Percentiles rank a stretch among this genome's conserved stretches.
Evolutionary conservation across 768 basidiomycete genomes (phyloP).

Genomic region (Auriscalpium vulgare): DNA sequence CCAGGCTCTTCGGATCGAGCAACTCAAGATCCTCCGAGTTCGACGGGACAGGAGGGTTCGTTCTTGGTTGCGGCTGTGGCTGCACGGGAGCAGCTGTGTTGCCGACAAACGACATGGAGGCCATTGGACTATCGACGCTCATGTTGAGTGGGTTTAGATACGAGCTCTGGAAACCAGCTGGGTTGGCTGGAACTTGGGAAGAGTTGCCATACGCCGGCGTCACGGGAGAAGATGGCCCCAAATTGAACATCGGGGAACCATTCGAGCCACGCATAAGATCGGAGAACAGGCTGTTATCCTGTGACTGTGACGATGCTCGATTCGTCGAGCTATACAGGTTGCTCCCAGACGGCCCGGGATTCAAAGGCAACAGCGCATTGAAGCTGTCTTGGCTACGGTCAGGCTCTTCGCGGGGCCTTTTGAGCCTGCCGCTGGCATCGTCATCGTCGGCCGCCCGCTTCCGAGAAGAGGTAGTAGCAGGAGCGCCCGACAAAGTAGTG

Average conservation of each 20-base stretch:
- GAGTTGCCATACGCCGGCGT: conserved; percentile 22
- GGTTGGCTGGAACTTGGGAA: conserved; percentile 7
- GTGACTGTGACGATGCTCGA: conserved; percentile 33
- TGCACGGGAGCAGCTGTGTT: conserved; percentile 19
- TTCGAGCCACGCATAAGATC: conserved; percentile 22
- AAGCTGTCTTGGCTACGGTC: conserved; percentile 40
- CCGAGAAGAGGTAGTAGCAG: conserved; percentile 20
- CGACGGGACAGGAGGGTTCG: not conserved
- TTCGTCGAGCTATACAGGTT: conserved; percentile 36
- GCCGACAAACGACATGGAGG: conserved; percentile 37
- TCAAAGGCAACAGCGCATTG: conserved; percentile 51
- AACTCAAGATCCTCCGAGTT: conserved; percentile 40
- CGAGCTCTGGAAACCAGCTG: conserved; percentile 25
- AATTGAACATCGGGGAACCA: conserved; percentile 55
- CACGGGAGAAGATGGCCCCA: conserved; percentile 25
- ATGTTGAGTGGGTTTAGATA: conserved; percentile 56
- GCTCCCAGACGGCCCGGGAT: conserved; percentile 26
- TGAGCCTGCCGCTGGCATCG: conserved; percentile 29
- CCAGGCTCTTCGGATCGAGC: conserved; percentile 64
- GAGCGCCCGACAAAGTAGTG: conserved; percentile 12
- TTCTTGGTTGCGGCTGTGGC: conserved; percentile 25
- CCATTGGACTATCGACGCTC: conserved; percentile 45
- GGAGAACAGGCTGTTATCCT: conserved; percentile 44
- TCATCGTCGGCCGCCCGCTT: conserved; percentile 54
- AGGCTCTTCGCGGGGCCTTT: conserved; percentile 43